A percentile compares a stretch with the other conserved stretches of the same genome.
phyloP scores from a whole-genome alignment of 202 grass and related monocot species.

The Digitaria exilis region DNA sequence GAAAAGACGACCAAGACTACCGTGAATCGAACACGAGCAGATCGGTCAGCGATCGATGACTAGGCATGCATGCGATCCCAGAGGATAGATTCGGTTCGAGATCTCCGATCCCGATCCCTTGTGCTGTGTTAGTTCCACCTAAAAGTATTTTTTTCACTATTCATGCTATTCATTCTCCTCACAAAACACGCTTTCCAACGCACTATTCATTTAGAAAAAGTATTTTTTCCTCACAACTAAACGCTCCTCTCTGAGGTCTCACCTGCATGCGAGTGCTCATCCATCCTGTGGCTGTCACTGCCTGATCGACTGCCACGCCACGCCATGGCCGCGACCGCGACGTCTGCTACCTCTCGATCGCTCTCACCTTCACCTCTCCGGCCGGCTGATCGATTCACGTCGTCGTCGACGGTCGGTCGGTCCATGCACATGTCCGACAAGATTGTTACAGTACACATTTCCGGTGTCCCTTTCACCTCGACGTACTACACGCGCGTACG shows the following conservation, averaged over 20 bases:
- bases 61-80: background rate
- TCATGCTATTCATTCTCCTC: too few relatives aligned
- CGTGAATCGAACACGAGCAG: too few relatives aligned
- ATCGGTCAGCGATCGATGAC: background rate
- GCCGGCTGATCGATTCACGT: background rate
- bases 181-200: too few relatives aligned
- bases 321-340: background rate
- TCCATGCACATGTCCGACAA: conserved; percentile 4
- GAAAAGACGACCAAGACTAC: too few relatives aligned
- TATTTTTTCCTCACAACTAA: too few relatives aligned
- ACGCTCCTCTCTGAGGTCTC: too few relatives aligned
- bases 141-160: too few relatives aligned
- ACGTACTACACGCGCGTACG: too few relatives aligned
- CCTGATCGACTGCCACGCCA: background rate
- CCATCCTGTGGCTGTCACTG: background rate
- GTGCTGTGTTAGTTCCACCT: too few relatives aligned
- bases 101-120: background rate
- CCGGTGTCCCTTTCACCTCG: background rate
- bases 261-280: conserved; percentile 10
- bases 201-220: too few relatives aligned
- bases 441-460: conserved; percentile 2
- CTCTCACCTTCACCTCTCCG: background rate
- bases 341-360: background rate
- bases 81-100: background rate
- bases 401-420: background rate